Base-by-base conservation (phyloP, 1,284 basidiomycete genomes). In the Pisolithus thermaeus region DNA sequence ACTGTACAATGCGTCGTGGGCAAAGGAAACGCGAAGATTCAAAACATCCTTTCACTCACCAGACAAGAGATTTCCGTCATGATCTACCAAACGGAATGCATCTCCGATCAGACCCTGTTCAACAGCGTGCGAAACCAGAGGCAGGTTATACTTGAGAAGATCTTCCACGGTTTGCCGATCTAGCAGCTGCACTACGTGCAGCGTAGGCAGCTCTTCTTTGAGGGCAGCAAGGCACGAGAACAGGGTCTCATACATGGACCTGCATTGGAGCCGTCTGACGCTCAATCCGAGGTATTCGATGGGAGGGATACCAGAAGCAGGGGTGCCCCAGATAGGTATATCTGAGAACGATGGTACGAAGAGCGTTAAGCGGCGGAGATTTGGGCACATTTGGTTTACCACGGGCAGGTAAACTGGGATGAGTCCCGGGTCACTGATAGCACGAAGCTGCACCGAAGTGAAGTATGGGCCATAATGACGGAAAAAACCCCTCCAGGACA, bases 31-130 rank as follows among this genome's bases (percentile, higher is more conserved):
- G 18, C 9, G 9, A 22, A 12, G 39, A 12, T 23, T 25, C 23
- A 23, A 23, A 11, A 40, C 7, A 41, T 22, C 23, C 12, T 1
- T 22, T 23, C 11, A 35, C 32, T 35, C 32, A 41, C 39, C 22
- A 22, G 39, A 22, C 39, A 64, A 42, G 28, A 55, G 51, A 30
- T 51, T 20, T 1, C 63, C 64, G 0, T 65, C 51, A 18, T 44
- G 9, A 41, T 65, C 66, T 50, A 68, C 66, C 7, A 67, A 1
- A 4, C 63, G 61, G 37, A 67, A 55, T 1, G 51, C 7, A 3
- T 28, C 2, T 0, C 6, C 36, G 3, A 43, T 50, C 16, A 51
- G 37, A 25, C 56, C 52, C 14, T 52, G 49, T 16, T 20, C 18
- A n/a, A 66, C 42, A 5, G 36, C 48, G 1, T 37, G 49, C 28